Evolutionary conservation across 805 yeast genomes (phyloP), one percentile per base, ranked within the genome.

Genomic region (Candida maris): DNA sequence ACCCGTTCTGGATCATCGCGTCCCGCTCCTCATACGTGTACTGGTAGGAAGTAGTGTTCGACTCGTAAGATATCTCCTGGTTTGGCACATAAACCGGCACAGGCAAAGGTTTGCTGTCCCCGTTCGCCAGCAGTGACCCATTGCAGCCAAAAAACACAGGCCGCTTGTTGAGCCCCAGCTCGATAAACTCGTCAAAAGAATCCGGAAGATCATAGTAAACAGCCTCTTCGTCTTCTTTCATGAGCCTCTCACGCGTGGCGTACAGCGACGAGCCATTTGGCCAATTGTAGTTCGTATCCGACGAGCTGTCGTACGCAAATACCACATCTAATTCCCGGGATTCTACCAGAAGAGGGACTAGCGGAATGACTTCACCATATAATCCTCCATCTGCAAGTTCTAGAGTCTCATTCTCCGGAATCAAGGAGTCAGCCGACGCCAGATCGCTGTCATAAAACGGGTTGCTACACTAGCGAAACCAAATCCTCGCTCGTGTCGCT

Each of bases 71-170:
- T 48, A 73, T 71, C 19, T 81, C 77, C 19, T 73, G 57, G 57
- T 86, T 86, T 40, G 94, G 88, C 39, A 80, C 65, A 52, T 85
- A 85, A 17, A 85, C 77, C 25, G 86, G 70, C 38, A 85, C 64
- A 3, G 95, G 95, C 21, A 85, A 81, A 41, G 68, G 48, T 3
- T 49, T 53, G 12, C 56, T 58, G 15, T 49, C 55, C 14, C 67
- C 61, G 3, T 65, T 57, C 41, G 78, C 62, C 51, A 79, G 61
- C 45, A 75, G 71, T 1, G 64, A 49, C 13, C 84, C 74, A 54
- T 83, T 73, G 62, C 95, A 85, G 19, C 95, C 95, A 56, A 86
- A 86, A 62, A 86, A 85, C 1, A 78, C 70, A 19, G 95, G 94
- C 43, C 61, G 70, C 13, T 74, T 60, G 19, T 81, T 79, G 42